phyloP scores from a whole-genome alignment of 179 eudicot species.

The Silene coronaria region DNA sequence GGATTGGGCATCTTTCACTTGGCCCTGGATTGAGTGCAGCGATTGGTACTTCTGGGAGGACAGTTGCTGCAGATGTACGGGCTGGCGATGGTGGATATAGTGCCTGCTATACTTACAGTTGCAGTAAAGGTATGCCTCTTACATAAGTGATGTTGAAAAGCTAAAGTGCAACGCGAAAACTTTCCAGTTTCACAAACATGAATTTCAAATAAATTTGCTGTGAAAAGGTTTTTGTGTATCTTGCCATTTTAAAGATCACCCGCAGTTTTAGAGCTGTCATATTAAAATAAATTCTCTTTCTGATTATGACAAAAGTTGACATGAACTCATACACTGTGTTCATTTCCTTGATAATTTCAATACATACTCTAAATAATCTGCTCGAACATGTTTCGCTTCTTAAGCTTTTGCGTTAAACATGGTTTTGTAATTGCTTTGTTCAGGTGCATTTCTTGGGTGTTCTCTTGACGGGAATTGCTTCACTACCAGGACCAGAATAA shows the following conservation, averaged over 20 bases:
- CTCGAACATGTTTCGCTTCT: neutral
- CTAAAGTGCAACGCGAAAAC: no score
- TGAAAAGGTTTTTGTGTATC: no score
- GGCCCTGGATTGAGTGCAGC: constrained; percentile 80
- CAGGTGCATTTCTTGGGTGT: constrained; percentile 65
- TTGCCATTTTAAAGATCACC: no score
- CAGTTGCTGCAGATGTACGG: constrained; percentile 59
- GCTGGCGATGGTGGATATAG: constrained; percentile 61
- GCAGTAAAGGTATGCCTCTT: constrained; percentile 56
- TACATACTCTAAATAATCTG: no score
- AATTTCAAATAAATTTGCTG: no score
- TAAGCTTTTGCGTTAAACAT: neutral
- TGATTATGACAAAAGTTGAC: no score
- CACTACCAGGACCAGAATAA: constrained; percentile 46
- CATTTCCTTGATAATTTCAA: no score
- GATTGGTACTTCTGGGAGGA: constrained; percentile 57
- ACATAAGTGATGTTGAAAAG: neutral
- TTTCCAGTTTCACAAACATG: no score
- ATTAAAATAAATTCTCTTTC: no score
- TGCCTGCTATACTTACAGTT: constrained; percentile 73
- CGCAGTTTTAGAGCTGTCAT: no score
- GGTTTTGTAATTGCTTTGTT: constrained; percentile 2
- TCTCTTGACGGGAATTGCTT: constrained; percentile 62
- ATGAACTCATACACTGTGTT: no score
- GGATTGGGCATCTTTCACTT: constrained; percentile 50